Evolutionary conservation across 495 filamentous ascomycete genomes (phyloP).

Genomic region (Annulohypoxylon bovei): DNA sequence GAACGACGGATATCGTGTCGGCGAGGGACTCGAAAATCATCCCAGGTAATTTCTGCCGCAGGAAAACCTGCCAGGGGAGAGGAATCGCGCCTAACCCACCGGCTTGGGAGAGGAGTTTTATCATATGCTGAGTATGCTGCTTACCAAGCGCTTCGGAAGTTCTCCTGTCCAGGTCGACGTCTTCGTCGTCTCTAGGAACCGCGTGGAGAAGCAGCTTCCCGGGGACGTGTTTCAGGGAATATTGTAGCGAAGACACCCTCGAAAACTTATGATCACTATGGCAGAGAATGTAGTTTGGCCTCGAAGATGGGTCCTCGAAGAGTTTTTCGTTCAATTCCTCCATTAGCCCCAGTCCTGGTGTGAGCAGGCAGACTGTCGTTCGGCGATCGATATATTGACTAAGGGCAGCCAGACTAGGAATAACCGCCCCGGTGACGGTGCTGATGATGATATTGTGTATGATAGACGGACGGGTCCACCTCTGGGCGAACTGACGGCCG

Average conservation of each 20-base stretch:
- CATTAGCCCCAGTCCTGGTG: conserved; percentile 83
- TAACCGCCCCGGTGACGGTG: conserved; percentile 66
- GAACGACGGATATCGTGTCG: conserved; percentile 78
- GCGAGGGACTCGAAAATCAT: conserved; percentile 78
- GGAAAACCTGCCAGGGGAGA: conserved; percentile 41
- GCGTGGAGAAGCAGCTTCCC: conserved; percentile 27
- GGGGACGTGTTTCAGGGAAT: conserved; percentile 49
- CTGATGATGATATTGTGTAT: conserved; percentile 80
- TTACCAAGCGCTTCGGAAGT: conserved; percentile 39
- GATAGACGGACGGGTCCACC: conserved; percentile 28
- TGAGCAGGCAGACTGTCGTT: conserved; percentile 82
- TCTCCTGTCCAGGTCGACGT: not conserved
- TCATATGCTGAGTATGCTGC: conserved; percentile 41
- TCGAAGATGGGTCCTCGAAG: conserved; percentile 69
- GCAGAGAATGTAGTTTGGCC: conserved; percentile 81
- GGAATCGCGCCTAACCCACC: conserved; percentile 43
- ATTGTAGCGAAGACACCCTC: conserved; percentile 56
- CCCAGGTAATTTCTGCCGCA: conserved; percentile 70
- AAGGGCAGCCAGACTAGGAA: conserved; percentile 66
- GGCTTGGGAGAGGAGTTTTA: conserved; percentile 45
- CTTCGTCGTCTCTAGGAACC: conserved; percentile 24
- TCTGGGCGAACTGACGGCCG: not conserved
- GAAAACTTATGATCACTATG: conserved; percentile 72
- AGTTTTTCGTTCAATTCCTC: conserved; percentile 74
- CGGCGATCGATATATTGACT: conserved; percentile 71